phyloP scores from a whole-genome alignment of 83 land plant genomes.

The Thuja plicata region DNA sequence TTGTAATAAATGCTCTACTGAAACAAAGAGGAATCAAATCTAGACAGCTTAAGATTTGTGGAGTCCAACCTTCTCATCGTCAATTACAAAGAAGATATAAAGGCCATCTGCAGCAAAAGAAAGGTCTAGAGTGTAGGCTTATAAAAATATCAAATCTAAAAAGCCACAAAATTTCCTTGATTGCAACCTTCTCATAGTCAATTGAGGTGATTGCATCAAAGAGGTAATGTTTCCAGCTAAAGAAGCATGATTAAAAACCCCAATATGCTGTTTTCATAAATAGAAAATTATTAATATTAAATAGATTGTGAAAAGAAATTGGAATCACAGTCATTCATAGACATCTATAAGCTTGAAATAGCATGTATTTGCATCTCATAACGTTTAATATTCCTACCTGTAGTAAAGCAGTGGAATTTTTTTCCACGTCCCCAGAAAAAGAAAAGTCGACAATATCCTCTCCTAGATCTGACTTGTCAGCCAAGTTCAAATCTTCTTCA shows the following conservation, averaged over 20 bases:
- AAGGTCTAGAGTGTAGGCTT: no score
- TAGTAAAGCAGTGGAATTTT: constrained; percentile 15
- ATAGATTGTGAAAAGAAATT: neutral
- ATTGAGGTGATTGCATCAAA: neutral
- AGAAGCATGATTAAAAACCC: neutral
- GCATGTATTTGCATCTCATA: neutral
- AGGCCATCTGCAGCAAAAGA: neutral
- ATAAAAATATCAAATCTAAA: neutral
- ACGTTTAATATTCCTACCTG: constrained; percentile 5
- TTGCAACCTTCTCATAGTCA: neutral
- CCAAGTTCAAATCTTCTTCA: neutral
- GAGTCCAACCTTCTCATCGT: no score
- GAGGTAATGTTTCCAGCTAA: neutral
- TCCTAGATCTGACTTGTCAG: neutral
- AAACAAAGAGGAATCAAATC: no score
- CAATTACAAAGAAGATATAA: no score
- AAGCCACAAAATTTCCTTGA: neutral
- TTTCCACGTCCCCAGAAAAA: constrained; percentile 29
- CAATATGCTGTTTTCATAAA: neutral
- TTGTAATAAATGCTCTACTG: no score
- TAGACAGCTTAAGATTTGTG: no score
- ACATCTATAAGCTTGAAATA: neutral
- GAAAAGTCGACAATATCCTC: neutral
- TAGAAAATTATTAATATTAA: neutral
- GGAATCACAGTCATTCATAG: neutral